phyloP scores from a whole-genome alignment of 129 eudicot species.

The Saposhnikovia divaricata region DNA sequence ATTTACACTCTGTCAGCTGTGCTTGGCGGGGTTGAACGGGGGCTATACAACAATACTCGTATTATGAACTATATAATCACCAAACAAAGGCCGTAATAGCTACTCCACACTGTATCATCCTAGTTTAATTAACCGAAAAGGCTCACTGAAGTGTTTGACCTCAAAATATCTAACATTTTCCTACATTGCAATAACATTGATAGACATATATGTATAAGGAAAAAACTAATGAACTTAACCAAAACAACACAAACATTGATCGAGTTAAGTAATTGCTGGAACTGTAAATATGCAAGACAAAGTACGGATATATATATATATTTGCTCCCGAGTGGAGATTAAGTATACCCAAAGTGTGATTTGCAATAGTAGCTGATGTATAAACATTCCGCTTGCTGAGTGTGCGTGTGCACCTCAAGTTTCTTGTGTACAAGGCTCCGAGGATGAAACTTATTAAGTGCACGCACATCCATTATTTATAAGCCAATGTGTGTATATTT shows the following conservation, averaged over 20 bases:
- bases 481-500: not conserved
- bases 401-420: not conserved
- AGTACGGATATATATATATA: too few relatives aligned
- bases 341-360: not conserved
- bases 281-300: not conserved
- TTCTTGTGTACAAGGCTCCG: not conserved
- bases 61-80: not conserved
- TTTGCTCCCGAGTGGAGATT: not conserved
- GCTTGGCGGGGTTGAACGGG: not conserved
- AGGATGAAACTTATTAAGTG: not conserved
- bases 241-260: not conserved
- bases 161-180: not conserved
- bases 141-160: not conserved
- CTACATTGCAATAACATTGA: not conserved
- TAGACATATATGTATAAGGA: not conserved
- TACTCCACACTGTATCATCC: not conserved
- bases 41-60: not conserved
- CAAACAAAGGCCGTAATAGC: not conserved
- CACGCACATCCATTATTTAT: not conserved
- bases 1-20: too few relatives aligned
- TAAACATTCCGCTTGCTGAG: not conserved
- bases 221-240: not conserved
- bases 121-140: not conserved
- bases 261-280: not conserved
- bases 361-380: not conserved